Percentiles rank a stretch among this genome's conserved stretches.
Evolutionary conservation across 176 grass and related monocot genomes (phyloP).

Genomic region (Melocanna baccifera): DNA sequence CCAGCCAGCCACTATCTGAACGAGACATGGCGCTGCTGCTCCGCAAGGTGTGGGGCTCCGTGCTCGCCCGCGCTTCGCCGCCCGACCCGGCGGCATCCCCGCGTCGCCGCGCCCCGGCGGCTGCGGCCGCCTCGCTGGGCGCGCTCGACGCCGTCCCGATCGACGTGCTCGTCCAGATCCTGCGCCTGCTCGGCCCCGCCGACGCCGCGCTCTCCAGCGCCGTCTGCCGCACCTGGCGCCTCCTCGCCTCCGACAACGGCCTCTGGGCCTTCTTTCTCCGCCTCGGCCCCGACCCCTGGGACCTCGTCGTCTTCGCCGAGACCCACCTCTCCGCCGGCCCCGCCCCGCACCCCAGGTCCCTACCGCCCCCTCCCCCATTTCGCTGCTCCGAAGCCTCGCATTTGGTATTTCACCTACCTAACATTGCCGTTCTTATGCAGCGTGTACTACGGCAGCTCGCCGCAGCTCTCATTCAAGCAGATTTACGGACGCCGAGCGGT

Average conservation of each 20-base stretch:
- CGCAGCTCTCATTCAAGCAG: constrained; percentile 67
- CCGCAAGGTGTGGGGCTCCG: constrained; percentile 67
- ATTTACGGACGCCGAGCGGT: constrained; percentile 53
- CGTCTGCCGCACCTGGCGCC: constrained; percentile 63
- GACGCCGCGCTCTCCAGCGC: constrained; percentile 50
- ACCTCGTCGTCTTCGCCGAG: constrained; percentile 79
- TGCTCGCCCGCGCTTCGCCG: constrained; percentile 43
- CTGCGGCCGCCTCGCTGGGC: constrained; percentile 33
- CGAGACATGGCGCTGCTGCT: constrained; percentile 57
- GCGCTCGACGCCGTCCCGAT: constrained; percentile 62
- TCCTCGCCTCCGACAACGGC: constrained; percentile 66
- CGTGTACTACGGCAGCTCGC: constrained; percentile 38
- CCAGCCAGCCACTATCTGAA: background rate
- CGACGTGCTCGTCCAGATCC: constrained; percentile 77
- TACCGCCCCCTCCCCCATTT: background rate
- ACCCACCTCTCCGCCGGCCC: constrained; percentile 57
- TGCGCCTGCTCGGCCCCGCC: constrained; percentile 60
- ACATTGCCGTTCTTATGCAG: constrained; percentile 29
- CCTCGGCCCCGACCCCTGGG: constrained; percentile 69
- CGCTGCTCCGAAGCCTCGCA: background rate
- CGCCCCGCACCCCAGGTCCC: constrained; percentile 28
- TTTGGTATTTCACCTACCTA: background rate
- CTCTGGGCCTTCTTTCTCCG: constrained; percentile 79
- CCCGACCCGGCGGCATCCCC: constrained; percentile 10
- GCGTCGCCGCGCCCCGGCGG: background rate